These are phyloP conservation scores for Fusarium udum DNA, from an alignment of 2,329 filamentous ascomycete genomes.

Conservation along the genomic window DNA sequence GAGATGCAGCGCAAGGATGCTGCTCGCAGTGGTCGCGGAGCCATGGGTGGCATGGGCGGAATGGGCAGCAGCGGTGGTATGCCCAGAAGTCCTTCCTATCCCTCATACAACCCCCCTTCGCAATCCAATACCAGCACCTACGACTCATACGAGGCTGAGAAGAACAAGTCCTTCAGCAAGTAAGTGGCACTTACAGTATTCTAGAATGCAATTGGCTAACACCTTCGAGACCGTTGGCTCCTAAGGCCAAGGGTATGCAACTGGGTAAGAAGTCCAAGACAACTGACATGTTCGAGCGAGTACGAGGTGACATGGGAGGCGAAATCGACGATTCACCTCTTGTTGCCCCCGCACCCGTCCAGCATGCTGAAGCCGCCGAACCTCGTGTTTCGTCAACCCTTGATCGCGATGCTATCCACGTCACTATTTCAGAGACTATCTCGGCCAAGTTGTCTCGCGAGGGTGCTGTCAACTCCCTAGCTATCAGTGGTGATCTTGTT, in stretches of 20 bases:
- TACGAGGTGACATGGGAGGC: conserved; percentile 88
- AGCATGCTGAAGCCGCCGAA: conserved; percentile 61
- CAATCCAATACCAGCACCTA: conserved; percentile 83
- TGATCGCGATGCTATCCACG: conserved; percentile 86
- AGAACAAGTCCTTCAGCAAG: conserved; percentile 91
- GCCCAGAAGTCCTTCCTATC: conserved; percentile 83
- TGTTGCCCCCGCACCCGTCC: conserved; percentile 65
- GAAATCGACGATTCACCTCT: conserved; percentile 83
- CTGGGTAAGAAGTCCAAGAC: conserved; percentile 98
- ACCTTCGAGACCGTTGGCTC: conserved; percentile 63
- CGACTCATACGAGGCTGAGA: conserved; percentile 95
- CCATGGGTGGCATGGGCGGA: conserved; percentile 44
- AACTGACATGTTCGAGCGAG: conserved; percentile 95
- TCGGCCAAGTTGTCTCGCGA: conserved; percentile 89
- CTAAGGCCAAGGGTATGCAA: conserved; percentile 98
- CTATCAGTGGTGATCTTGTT: conserved; percentile 91
- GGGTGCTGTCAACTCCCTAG: conserved; percentile 84
- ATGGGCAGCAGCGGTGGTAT: conserved; percentile 53
- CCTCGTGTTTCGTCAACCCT: conserved; percentile 71
- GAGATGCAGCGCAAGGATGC: conserved; percentile 99
- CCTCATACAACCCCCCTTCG: conserved; percentile 84
- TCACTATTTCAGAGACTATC: conserved; percentile 90
- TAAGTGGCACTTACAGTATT: conserved; percentile 51
- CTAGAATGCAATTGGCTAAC: conserved; percentile 8
- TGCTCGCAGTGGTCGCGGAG: conserved; percentile 71